Percentiles rank a stretch among this genome's conserved stretches.
These are phyloP conservation scores for Aegilops tauschii DNA, from an alignment of 176 grass and related monocot species.

Conservation along the genomic window DNA sequence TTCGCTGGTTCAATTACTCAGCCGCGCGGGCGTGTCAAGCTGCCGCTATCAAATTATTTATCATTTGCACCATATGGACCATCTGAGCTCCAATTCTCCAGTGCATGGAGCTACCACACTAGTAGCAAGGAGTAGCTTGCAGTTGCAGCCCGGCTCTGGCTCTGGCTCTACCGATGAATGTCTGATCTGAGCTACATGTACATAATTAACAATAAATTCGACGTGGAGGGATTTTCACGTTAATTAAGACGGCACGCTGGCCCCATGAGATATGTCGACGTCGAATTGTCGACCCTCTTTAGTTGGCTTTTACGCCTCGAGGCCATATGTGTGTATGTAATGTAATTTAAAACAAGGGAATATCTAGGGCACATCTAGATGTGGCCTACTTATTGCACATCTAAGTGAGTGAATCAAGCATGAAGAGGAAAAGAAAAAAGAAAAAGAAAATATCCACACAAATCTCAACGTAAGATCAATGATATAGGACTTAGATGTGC, in stretches of 20 bases:
- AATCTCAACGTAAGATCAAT: too few species aligned
- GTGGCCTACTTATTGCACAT: too few species aligned
- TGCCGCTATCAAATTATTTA: neutral
- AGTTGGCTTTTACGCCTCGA: neutral
- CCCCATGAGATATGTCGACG: neutral
- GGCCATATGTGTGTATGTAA: neutral
- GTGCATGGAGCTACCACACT: neutral
- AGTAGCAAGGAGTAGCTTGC: neutral
- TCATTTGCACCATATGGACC: neutral
- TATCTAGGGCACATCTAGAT: too few species aligned
- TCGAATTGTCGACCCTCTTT: neutral
- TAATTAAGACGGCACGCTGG: neutral
- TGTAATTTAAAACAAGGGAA: neutral
- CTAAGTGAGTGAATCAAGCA: too few species aligned
- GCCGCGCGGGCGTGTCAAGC: neutral
- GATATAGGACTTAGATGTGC: too few species aligned
- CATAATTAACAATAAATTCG: neutral
- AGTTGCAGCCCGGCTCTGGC: neutral
- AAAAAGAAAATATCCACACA: too few species aligned
- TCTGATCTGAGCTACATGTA: neutral
- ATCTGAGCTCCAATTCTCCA: neutral
- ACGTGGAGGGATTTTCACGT: neutral
- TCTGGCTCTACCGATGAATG: constrained; percentile 2
- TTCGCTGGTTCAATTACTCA: neutral
- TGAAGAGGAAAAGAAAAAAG: too few species aligned